Evolutionary conservation across 2,329 filamentous ascomycete species (phyloP), one percentile per base, ranked within the genome.

Genomic region (Colletotrichum eleusines): DNA sequence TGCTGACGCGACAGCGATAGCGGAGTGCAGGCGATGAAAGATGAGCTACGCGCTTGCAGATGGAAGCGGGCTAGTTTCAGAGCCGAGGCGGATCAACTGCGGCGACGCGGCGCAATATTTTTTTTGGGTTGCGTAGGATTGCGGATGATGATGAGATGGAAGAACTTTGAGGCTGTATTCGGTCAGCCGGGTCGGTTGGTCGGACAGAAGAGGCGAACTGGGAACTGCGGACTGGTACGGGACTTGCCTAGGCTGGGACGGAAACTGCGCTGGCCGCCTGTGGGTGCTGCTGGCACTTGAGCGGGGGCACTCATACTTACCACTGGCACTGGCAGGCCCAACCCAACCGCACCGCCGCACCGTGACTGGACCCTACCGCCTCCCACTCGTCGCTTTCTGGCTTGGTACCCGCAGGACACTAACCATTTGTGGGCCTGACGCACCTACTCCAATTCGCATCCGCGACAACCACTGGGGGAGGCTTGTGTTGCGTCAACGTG

Each of bases 161-260:
- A 63, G 69, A 70, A 71, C 69, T 71, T 71, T 71, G 69, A 71
- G 64, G 69, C 69, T 71, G 69, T 71, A 61, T 62, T 61, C 69
- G 69, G 69, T 60, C 55, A 55, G 38, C 65, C 58, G 58, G 59
- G 46, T 62, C 66, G 66, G 59, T 62, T 66, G 64, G 68, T 69
- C 59, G 69, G 69, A 71, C 69, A 69, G 69, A 61, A 61, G 63
- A 71, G 59, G 69, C 65, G 54, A 71, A 64, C 62, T 69, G 66
- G 53, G 33, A n/a, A 40, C 53, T 55, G 53, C 38, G 53, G 57
- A 61, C 44, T 63, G 67, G 38, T 61, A 61, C 54, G 38, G 63
- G 63, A 40, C 67, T 66, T 58, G 65, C 48, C 64, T 71, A 62
- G 66, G 66, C 66, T 69, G 68, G 68, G 68, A 71, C 44, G 68